Base-by-base conservation (phyloP, 139 green algal genomes). In the Coelastrella sp. region DNA sequence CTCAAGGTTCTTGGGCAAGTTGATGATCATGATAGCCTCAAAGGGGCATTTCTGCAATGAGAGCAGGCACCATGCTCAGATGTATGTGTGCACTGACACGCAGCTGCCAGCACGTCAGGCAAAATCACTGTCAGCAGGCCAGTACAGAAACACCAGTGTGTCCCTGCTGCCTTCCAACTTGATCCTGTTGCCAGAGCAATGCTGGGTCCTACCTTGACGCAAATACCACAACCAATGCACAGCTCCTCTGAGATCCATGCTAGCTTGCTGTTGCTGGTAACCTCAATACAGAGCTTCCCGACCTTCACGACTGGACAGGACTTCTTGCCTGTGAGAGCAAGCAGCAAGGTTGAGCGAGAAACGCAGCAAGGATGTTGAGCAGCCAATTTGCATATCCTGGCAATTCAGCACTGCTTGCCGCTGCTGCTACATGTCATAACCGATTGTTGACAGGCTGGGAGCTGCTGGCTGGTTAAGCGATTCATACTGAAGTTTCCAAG, bases 151-250 rank as follows among this genome's bases (percentile, higher is more conserved):
- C 32, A 47, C 32, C 32, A 47, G 32, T 47, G 32, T 47, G 32
- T 47, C 0, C 32, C 32, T 47, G 32, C 32, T 47, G n/a, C 32
- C 32, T 47, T 47, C 32, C 32, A 47, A 47, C 32, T 47, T 47
- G 32, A 1, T n/a, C n/a, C n/a, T 2, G 32, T 47, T 47, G 32
- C 32, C 32, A 47, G 32, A 47, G 32, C 32, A 47, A 47, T 47
- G 32, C 0, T 32, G 17, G 47, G 47, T 32, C 88, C 47, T 79
- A 98, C 97, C 95, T 99, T 99, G 65, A 99, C 98, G 90, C 98
- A 99, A 90, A 99, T 99, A 95, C 98, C 98, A 92, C 98, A 99
- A 65, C 98, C 98, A 88, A 99, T 99, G 93, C 98, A 99, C n/a
- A 99, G 96, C 91, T 99, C 97, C 92, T 99, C 98, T 7, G 96